Base-by-base conservation (phyloP, 495 filamentous ascomycete species). In the Tuber melanosporum region DNA sequence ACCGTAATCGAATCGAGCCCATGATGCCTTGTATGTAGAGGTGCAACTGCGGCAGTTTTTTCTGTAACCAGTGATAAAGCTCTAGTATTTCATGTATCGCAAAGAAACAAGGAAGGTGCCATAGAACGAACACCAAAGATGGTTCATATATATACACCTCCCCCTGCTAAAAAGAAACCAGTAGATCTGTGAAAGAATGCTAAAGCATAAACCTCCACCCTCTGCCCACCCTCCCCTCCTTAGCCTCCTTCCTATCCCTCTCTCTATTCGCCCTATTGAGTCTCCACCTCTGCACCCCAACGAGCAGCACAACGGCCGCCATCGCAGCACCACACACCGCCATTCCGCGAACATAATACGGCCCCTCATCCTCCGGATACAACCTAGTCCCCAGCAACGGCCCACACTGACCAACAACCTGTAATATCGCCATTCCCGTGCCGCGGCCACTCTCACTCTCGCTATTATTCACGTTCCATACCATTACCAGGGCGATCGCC, bases 381-480 rank as follows among this genome's bases (percentile, higher is more conserved):
- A 92, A 73, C 52, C 91, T 88, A 10, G 91, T 92, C 1, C 92
- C 92, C 22, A 95, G 83, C 17, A 94, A 85, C 7, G 92, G 92
- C 2, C 91, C 90, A 74, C 88, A 88, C 80, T 95, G 92, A 1
- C 92, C 92, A 49, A 94, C 85, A 26, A 91, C 73, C 74, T 92
- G 91, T 44, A 94, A 84, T 46, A 95, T 84, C 44, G 90, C 89
- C 79, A 94, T 92, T 14, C 90, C 90, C n/a, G 89, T 87, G 8
- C 92, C 92, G 4, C 91, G 86, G 71, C 89, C 88, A 6, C 89
- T 91, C 83, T 93, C 91, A 14, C 87, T 91, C 71, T 91, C 91
- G 80, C 92, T 90, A 80, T 93, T 93, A 78, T 93, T 93, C 57
- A 91, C 81, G 70, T 91, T 90, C 92, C 92, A 94, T 1, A 91